A percentile compares a stretch with the other conserved stretches of the same genome.
Evolutionary conservation across 495 filamentous ascomycete genomes (phyloP).

Genomic region (Penicillium pulvis): DNA sequence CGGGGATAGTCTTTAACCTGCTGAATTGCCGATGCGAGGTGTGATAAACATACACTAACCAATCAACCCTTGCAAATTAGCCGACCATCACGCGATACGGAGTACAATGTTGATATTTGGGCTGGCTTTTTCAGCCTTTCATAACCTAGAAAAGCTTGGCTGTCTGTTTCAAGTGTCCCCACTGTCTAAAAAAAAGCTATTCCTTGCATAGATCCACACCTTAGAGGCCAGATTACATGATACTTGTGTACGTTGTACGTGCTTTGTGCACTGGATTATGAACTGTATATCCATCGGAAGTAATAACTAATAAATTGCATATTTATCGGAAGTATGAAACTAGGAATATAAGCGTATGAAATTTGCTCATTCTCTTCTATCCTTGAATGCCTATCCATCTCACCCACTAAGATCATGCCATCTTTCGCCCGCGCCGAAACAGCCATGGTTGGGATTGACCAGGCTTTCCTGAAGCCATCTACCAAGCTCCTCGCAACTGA

Average conservation of each 20-base stretch:
- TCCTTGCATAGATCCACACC: not conserved
- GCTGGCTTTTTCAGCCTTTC: not conserved
- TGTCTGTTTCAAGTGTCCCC: not conserved
- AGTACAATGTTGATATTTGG: not conserved
- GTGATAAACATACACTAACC: no score
- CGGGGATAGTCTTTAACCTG: no score
- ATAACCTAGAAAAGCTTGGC: not conserved
- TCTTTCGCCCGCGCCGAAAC: not conserved
- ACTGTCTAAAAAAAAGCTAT: not conserved
- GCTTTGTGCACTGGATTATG: not conserved
- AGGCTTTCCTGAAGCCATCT: not conserved
- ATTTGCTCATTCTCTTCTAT: not conserved
- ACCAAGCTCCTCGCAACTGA: not conserved
- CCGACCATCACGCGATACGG: not conserved
- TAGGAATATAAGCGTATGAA: not conserved
- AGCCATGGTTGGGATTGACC: not conserved
- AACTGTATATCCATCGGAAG: not conserved
- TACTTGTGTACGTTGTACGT: not conserved
- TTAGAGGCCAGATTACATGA: not conserved
- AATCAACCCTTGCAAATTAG: no score
- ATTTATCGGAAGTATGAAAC: not conserved
- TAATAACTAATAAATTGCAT: not conserved
- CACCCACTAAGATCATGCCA: not conserved
- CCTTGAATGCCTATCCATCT: not conserved
- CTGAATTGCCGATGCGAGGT: no score